Percentiles rank a stretch among this genome's conserved stretches.
These are phyloP conservation scores for Aureobasidium pullulans DNA, from an alignment of 2,329 filamentous ascomycete genomes.

Conservation along the genomic window DNA sequence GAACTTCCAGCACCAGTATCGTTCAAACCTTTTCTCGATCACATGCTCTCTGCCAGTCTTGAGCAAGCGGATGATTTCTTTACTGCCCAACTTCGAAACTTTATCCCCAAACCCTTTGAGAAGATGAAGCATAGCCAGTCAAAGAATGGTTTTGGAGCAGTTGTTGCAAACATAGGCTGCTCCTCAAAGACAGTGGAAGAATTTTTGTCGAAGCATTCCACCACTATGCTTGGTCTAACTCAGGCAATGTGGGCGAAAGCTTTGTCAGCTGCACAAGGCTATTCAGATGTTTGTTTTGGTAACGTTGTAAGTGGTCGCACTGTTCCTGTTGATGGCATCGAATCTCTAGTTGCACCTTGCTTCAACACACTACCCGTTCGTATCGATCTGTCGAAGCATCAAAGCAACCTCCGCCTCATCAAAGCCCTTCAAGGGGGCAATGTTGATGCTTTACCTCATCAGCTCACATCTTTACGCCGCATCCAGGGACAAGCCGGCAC, in stretches of 20 bases:
- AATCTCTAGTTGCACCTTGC: slow-evolving; percentile 74
- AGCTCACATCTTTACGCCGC: slow-evolving; percentile 66
- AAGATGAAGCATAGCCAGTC: background rate
- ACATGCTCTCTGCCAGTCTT: slow-evolving; percentile 46
- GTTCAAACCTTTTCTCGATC: slow-evolving; percentile 58
- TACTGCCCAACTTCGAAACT: slow-evolving; percentile 47
- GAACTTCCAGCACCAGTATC: slow-evolving; percentile 43
- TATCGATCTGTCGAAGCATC: slow-evolving; percentile 42
- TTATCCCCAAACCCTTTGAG: slow-evolving; percentile 40
- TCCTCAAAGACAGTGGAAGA: slow-evolving; percentile 42
- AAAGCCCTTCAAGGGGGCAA: slow-evolving; percentile 56
- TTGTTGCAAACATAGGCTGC: slow-evolving; percentile 18
- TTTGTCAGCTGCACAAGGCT: slow-evolving; percentile 49
- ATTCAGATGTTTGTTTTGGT: slow-evolving; percentile 72
- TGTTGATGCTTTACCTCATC: slow-evolving; percentile 55
- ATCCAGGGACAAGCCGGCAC: slow-evolving; percentile 47
- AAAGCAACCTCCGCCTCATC: slow-evolving; percentile 51
- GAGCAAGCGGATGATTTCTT: slow-evolving; percentile 57
- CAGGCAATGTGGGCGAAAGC: slow-evolving; percentile 68
- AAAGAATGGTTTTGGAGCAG: background rate
- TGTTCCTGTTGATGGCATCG: slow-evolving; percentile 56
- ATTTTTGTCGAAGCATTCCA: slow-evolving; percentile 45
- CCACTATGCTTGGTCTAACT: slow-evolving; percentile 55
- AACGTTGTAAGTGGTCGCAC: slow-evolving; percentile 76
- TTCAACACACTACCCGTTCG: slow-evolving; percentile 83